phyloP scores from a whole-genome alignment of 2,329 filamentous ascomycete species.

The Gyromitra esculenta region DNA sequence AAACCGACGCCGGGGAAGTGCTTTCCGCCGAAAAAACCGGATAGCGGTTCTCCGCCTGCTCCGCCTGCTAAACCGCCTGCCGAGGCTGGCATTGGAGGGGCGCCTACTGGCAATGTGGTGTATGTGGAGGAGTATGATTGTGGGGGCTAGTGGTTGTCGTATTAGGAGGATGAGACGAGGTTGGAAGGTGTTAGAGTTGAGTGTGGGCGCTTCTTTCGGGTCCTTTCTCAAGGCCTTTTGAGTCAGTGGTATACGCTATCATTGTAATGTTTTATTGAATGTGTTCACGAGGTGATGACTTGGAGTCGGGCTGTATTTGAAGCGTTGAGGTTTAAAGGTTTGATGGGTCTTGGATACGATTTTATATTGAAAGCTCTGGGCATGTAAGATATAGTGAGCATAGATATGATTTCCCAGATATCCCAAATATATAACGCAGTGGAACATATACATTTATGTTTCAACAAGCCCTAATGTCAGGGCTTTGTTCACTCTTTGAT shows the following conservation, averaged over 20 bases:
- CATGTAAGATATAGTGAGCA: no score
- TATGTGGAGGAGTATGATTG: constrained; percentile 35
- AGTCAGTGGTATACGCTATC: not conserved
- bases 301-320: not conserved
- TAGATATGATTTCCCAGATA: no score
- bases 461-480: no score
- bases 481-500: no score
- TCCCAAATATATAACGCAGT: no score
- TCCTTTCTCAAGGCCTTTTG: not conserved
- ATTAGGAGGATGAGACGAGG: not conserved
- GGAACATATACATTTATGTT: no score
- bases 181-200: not conserved
- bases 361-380: no score
- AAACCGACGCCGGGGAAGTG: constrained; percentile 44
- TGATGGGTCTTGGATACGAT: not conserved
- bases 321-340: not conserved
- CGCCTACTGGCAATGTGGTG: constrained; percentile 2
- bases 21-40: constrained; percentile 9
- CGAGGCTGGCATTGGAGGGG: not conserved
- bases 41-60: not conserved
- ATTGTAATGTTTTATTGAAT: not conserved
- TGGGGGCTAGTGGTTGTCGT: not conserved
- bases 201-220: not conserved
- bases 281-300: not conserved
- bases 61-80: not conserved